Evolutionary conservation across 2,329 filamentous ascomycete species (phyloP), one percentile per base, ranked within the genome.

Genomic region (Waltergamsia citrina): DNA sequence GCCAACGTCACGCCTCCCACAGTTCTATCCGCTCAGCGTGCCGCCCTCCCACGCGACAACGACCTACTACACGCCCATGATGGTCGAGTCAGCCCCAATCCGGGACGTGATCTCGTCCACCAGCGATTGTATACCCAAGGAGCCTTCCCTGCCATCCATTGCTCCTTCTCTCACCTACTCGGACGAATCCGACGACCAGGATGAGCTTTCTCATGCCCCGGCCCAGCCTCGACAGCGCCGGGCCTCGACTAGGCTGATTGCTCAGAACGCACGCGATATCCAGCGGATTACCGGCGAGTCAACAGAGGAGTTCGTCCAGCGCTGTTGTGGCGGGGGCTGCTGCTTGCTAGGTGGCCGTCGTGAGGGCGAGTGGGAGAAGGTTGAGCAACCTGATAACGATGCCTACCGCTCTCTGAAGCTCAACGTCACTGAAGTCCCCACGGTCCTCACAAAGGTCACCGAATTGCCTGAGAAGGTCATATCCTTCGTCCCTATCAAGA

Each of bases 401-500:
- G 92, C 92, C 12, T 98, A 84, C 62, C 71, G 75, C 36, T 85
- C 81, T 39, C 69, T 98, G 32, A 69, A 78, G 34, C 70, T 96
- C 45, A 83, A 81, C 47, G 69, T 96, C 39, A 77, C 78, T 37
- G 71, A 78, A 21, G 75, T 96, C 34, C 82, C 81, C 6, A 85
- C 78, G 32, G 66, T 71, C 14, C 65, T 96, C 40, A 85, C 79
- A 26, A 79, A 77, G 45, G 62, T 88, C 17, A 67, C 74, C 35
- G 76, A 82, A 7, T 53, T 94, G 32, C 87, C 88, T 1, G 73
- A 81, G 30, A 79, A 84, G 58, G 90, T 73, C 1, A 71, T 87
- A 24, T 82, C 78, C 4, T 74, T 94, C 34, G 67, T 77, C 39
- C 66, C 79, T 6, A 58, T 81, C 25, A 62, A 62, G 47, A 54